Evolutionary conservation across 1,139 yeast genomes (phyloP), one percentile per base, ranked within the genome.

Genomic region (Candida smagusa): DNA sequence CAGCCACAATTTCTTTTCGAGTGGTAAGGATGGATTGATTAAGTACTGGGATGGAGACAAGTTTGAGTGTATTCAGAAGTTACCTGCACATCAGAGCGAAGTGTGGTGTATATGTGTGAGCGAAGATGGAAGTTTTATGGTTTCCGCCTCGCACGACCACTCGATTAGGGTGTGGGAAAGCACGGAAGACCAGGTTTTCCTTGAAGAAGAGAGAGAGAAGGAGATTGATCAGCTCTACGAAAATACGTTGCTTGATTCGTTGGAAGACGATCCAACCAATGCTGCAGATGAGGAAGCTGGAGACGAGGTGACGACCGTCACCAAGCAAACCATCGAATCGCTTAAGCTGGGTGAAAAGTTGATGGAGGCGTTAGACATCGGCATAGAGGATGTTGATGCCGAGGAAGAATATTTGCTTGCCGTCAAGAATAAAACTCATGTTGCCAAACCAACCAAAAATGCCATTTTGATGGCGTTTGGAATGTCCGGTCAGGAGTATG

Each of bases 11-110:
- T 89, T 94, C 59, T 86, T 94, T 62, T 84, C 96, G 36, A 81
- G 89, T 42, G 84, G 94, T 34, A 92, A 92, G 58, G 99, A 92
- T 61, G 90, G 88, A 9, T 63, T 83, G 46, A 77, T 92, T 41
- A 92, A 94, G 62, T 89, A 88, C 59, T 92, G 98, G 98, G 98
- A 92, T 61, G 98, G 97, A 47, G 95, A 87, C 54, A 92, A 92
- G 63, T 92, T 92, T 59, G 97, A 88, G 52, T 86, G 94, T 59
- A 79, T 92, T 47, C 97, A 92, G 60, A 85, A 84, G 54, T 68
- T 90, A 33, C 77, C 86, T 3, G 94, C 85, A 1, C 98, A 94
- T 58, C 95, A 89, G 45, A 77, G 88, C 42, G 97, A 92, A 62
- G 95, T 92, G 19, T 92, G 97, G 97, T 78, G 90, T 37, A 61